Evolutionary conservation across 176 grass and related monocot species (phyloP), one percentile per base, ranked within the genome.

Genomic region (Stipa capillata): DNA sequence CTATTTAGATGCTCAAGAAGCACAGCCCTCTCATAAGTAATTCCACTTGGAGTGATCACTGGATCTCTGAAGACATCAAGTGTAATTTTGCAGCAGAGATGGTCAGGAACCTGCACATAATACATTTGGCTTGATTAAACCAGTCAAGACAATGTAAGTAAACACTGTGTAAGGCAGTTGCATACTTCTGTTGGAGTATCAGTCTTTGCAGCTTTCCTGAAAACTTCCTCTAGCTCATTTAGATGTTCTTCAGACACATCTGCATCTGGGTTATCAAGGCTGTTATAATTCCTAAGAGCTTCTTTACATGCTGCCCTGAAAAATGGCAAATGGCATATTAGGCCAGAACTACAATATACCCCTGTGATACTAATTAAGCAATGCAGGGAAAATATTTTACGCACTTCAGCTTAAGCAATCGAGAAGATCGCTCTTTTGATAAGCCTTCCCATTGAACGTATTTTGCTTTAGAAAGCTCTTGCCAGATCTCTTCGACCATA

Each of bases 71-170:
- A 91, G 73, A 98, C 70, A 53, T 98, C 88, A 32, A 94, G 92
- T 44, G 92, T 98, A 73, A 98, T 94, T 82, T 98, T 98, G 87
- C 96, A 98, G 37, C 90, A 95, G 23, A 98, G 87, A 83, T 98
- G 88, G 32, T 93, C 96, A 54, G 96, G 96, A 68, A 98, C 90
- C 96, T 98, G 83, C 66, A 86, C 52, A 60, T 29, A 76, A 49
- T 15, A 15, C 36, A 32, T 14, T 48, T 9, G 31, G 5, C 21
- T n/a, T 75, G 27, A 65, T 60, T 74, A 77, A 13, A 58, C 25
- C 9, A 61, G 42, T 57, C 7, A 56, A 23, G 36, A 29, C 40
- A 25, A 44, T 12, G 8, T 33, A 44, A 84, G 21, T 27, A 51
- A 53, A 39, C 10, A 39, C 2, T 41, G n/a, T 78, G 14, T 20